Conservation (phyloP, 768 basidiomycete genomes). For the Naganishia antarctica region DNA sequence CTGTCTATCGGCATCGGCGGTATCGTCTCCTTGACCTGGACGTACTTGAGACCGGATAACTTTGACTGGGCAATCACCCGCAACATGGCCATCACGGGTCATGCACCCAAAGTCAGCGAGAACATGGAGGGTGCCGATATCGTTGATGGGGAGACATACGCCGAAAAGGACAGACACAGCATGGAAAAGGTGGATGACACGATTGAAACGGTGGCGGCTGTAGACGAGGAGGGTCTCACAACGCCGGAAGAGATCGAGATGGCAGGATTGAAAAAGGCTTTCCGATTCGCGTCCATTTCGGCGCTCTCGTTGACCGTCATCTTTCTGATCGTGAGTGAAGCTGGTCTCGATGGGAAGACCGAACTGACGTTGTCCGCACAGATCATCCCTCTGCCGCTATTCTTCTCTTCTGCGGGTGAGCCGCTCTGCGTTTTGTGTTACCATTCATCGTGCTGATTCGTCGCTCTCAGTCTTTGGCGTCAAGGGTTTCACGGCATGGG, state of each 20-base stretch:
- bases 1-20: constrained; percentile 75
- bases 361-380: constrained; percentile 37
- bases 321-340: constrained; percentile 27
- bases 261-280: constrained; percentile 64
- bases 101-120: constrained; percentile 27
- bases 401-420: constrained; percentile 63
- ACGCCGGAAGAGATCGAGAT: constrained; percentile 48
- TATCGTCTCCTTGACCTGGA: constrained; percentile 64
- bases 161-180: constrained; percentile 26
- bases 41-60: constrained; percentile 70
- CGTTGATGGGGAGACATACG: constrained; percentile 16
- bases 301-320: constrained; percentile 36
- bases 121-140: constrained; percentile 21
- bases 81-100: constrained; percentile 60
- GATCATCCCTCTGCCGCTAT: constrained; percentile 76
- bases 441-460: neutral
- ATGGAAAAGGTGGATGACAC: constrained; percentile 22
- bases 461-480: constrained; percentile 33
- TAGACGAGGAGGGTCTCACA: constrained; percentile 47
- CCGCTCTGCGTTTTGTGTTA: constrained; percentile 26
- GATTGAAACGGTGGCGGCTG: neutral
- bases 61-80: constrained; percentile 78
- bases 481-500: constrained; percentile 59
- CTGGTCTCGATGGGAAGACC: neutral
- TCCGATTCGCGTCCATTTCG: constrained; percentile 72